Percentiles rank a stretch among this genome's conserved stretches.
Evolutionary conservation across 2,329 filamentous ascomycete genomes (phyloP).

Genomic region (Colletotrichum viniferum): DNA sequence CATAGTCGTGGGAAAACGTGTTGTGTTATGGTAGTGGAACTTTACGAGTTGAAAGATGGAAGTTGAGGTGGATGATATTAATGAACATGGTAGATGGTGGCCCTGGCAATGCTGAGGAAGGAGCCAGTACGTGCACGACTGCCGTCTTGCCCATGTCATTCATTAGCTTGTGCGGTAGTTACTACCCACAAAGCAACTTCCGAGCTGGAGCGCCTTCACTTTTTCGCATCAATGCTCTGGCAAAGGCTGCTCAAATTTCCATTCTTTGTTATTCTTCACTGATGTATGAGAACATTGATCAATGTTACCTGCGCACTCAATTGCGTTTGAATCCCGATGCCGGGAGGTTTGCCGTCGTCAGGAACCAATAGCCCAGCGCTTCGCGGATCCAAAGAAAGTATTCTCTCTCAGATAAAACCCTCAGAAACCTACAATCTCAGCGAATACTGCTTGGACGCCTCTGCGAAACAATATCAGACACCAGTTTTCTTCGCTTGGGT

Average conservation of each 20-base stretch:
- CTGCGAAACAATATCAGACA: not conserved
- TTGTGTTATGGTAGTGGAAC: fast-evolving
- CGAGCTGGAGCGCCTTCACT: not conserved
- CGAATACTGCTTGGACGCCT: not conserved
- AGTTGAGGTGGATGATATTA: not conserved
- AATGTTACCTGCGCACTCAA: not conserved
- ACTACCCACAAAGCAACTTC: not conserved
- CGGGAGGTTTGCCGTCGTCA: not conserved
- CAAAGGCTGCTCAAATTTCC: not conserved
- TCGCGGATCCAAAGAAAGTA: not conserved
- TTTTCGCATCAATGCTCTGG: not conserved
- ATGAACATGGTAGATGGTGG: not conserved
- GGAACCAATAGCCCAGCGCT: not conserved
- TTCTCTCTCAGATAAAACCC: not conserved
- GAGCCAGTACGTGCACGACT: not conserved
- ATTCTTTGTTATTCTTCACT: not conserved
- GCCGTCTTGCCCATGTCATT: not conserved
- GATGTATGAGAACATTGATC: not conserved
- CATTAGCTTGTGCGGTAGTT: not conserved
- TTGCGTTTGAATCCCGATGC: not conserved
- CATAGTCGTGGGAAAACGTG: fast-evolving
- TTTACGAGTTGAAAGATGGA: not conserved
- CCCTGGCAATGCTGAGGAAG: not conserved
- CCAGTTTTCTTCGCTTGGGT: not conserved
- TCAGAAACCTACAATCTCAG: not conserved